phyloP scores from a whole-genome alignment of 257 asterid genomes.

The Rhazya stricta region DNA sequence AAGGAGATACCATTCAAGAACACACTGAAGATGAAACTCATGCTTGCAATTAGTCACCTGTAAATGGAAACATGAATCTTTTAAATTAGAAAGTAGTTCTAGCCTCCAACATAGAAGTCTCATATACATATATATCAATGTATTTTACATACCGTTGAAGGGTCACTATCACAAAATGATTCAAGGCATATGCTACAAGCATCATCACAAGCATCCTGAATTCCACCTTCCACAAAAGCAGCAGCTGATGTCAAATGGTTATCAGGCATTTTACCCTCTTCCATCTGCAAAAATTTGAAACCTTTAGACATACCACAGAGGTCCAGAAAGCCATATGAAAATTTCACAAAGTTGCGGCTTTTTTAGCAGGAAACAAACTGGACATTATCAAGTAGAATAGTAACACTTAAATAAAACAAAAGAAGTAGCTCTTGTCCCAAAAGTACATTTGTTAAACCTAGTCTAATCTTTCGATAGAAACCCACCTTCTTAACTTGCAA shows the following conservation, averaged over 20 bases:
- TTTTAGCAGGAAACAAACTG: not conserved
- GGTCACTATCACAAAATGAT: conserved; percentile 68
- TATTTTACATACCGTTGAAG: conserved; percentile 53
- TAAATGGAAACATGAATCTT: conserved; percentile 5
- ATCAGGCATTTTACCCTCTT: conserved; percentile 56
- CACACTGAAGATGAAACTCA: conserved; percentile 88
- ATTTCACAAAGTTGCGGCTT: not conserved
- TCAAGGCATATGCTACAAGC: conserved; percentile 96
- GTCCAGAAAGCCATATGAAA: not conserved
- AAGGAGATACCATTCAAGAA: conserved; percentile 66
- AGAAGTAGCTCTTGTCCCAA: not conserved
- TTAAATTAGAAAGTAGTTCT: not conserved
- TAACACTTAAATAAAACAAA: not conserved
- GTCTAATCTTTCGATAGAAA: not conserved
- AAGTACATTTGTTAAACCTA: not conserved
- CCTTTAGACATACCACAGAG: conserved; percentile 11
- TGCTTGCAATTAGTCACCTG: conserved; percentile 90
- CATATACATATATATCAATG: not conserved
- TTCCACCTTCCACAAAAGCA: conserved; percentile 91
- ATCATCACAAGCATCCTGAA: conserved; percentile 89
- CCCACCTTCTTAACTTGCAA: not conserved
- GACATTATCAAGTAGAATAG: not conserved
- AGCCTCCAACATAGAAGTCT: not conserved
- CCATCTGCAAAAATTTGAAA: conserved; percentile 48
- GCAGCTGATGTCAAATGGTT: conserved; percentile 77